Evolutionary conservation across 768 basidiomycete species (phyloP), one percentile per base, ranked within the genome.

Genomic region (Auricularia sp.): DNA sequence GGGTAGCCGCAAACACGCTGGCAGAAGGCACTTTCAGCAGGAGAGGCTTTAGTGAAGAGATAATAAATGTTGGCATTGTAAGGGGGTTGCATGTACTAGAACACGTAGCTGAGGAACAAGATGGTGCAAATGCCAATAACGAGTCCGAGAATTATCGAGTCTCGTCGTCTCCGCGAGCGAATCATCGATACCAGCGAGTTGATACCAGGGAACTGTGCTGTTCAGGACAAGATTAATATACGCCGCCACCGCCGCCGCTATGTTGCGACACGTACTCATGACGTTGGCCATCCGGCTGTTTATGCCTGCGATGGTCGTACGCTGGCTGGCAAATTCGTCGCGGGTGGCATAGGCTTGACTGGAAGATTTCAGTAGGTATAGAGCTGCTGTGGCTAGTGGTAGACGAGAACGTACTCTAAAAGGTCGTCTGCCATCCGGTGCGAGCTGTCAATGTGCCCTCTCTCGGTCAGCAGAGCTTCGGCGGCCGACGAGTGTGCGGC

Each of bases 261-360:
- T 42, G 36, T 61, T 21, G 33, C 51, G 63, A 11, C 10, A 78
- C 88, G 67, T 70, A 95, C 93, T 87, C 34, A 98, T 77, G 18
- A 96, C 91, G 61, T 86, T 83, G 63, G 80, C 77, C 84, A 99
- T 93, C 35, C 95, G 84, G 14, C 85, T 80, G 75, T 92, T 93
- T 67, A 99, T 91, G 16, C 86, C 81, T 8, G 84, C 77, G 47
- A 99, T 76, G 23, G 88, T 84, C 11, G 80, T 74, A 36, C 93
- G 81, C 74, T 99, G 97, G 56, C 86, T 83, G 34, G 83, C 78
- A 75, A 99, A 98, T 75, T 98, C 96, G 23, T 91, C 84, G 36
- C 97, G 87, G 3, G 96, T 98, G 72, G 93, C 97, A 71, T 98
- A 95, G 35, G 96, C 97, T 85, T 98, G 97, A 54, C 94, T 98